Base-by-base conservation (phyloP, 768 basidiomycete genomes). In the Artomyces pyxidatus region DNA sequence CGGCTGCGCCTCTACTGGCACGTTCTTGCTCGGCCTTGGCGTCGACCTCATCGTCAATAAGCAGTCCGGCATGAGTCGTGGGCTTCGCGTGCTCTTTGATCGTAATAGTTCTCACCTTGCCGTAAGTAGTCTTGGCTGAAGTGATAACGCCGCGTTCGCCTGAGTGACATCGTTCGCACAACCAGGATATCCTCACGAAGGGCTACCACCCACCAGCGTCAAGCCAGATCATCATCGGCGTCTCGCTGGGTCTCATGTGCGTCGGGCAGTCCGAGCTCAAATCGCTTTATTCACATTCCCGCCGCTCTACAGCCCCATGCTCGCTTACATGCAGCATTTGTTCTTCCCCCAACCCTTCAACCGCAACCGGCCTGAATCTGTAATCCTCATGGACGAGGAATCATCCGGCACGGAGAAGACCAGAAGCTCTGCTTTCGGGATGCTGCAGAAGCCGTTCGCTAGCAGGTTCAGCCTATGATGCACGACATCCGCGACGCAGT, bases 61-160 rank as follows among this genome's bases (percentile, higher is more conserved):
- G 54, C 82, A 85, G 57, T 63, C 65, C 5, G 84, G 83, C 5
- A 72, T 83, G 71, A 80, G 81, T 55, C 65, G 74, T 19, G 83
- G 83, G 2, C 68, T 85, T 26, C 72, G 84, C 19, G 76, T 71
- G 56, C 68, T 85, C 12, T 72, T 84, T 51, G 84, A 85, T 58
- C 68, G 76, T 38, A 85, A 85, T 55, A 58, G 67, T 9, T 71
- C 74, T 23, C 83, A 85, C 63, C 61, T 68, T 45, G 65, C 71
- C 50, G 81, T 83, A 52, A 49, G 77, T 65, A 19, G 44, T 17
- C 38, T 11, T 45, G 17, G 32, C 19, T 22, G 26, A 37, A 4
- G 37, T 19, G 47, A 43, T 45, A n/a, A 23, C 42, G 8, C 25
- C 22, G 28, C 22, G 16, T 30, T 27, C 41, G 42, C 50, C 19